Evolutionary conservation across 2,329 filamentous ascomycete species (phyloP).

Genomic region (Trichoderma koningiopsis): DNA sequence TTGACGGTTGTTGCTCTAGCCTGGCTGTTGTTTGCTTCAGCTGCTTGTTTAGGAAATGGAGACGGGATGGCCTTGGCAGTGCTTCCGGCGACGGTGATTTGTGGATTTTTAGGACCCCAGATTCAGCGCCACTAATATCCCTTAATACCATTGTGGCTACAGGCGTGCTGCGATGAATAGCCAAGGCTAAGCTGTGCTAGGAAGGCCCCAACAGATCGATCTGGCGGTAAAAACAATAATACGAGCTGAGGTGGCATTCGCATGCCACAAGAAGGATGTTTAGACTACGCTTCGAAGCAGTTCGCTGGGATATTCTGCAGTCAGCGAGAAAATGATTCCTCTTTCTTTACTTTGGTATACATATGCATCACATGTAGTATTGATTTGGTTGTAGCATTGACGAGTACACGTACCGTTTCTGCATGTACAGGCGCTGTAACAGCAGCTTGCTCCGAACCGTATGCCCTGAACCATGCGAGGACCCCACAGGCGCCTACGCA

Average conservation of each 20-base stretch:
- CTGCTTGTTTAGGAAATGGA: constrained; percentile 17
- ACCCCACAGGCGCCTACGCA: not conserved
- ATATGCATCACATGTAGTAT: not conserved
- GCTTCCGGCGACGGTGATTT: not conserved
- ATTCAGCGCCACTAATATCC: constrained; percentile 4
- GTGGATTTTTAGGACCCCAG: constrained; percentile 15
- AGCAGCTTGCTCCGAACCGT: not conserved
- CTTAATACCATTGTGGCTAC: not conserved
- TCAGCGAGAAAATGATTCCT: not conserved
- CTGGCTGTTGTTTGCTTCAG: constrained; percentile 6
- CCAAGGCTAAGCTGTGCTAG: constrained; percentile 3
- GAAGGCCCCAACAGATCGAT: constrained; percentile 1
- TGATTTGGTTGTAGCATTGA: not conserved
- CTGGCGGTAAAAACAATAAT: not conserved
- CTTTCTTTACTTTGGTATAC: not conserved
- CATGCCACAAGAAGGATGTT: not conserved
- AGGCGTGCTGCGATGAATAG: not conserved
- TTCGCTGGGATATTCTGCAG: not conserved
- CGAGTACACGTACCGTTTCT: not conserved
- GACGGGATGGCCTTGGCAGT: not conserved
- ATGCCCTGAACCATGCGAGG: not conserved
- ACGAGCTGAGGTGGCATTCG: not conserved
- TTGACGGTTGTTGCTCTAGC: not conserved
- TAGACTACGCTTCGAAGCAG: not conserved
- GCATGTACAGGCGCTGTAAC: not conserved